Conservation (phyloP, 768 basidiomycete genomes). For the Mycena kentingensis region DNA sequence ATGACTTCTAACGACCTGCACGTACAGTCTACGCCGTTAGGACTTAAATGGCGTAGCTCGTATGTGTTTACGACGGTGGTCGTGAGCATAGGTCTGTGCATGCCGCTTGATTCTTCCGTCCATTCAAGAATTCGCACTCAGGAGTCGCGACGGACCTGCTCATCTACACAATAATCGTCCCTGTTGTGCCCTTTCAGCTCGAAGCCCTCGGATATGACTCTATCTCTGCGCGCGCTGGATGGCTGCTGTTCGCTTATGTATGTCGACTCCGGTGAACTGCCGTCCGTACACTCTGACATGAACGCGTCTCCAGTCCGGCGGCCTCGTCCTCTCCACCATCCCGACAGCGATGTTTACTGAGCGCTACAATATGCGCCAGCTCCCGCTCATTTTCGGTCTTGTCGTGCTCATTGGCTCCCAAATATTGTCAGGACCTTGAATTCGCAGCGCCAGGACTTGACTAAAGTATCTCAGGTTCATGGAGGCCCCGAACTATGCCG, state of each 20-base stretch:
- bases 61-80: slow-evolving; percentile 56
- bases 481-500: slow-evolving; percentile 56
- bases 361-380: slow-evolving; percentile 44
- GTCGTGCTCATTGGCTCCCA: slow-evolving; percentile 54
- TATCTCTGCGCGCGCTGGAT: slow-evolving; percentile 56
- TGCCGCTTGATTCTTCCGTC: neutral
- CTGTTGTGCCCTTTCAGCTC: slow-evolving; percentile 65
- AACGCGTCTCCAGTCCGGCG: slow-evolving; percentile 46
- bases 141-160: slow-evolving; percentile 53
- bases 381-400: slow-evolving; percentile 54
- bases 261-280: slow-evolving; percentile 22
- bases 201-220: slow-evolving; percentile 46
- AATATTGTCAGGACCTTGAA: too few species aligned
- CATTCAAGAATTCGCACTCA: slow-evolving; percentile 18
- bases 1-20: too few species aligned
- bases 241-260: slow-evolving; percentile 63
- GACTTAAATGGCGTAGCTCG: slow-evolving; percentile 59
- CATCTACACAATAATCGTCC: slow-evolving; percentile 64
- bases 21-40: slow-evolving; percentile 35
- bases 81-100: slow-evolving; percentile 51
- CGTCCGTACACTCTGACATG: slow-evolving; percentile 4
- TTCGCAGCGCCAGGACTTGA: too few species aligned
- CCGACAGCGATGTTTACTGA: slow-evolving; percentile 61
- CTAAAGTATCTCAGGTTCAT: too few species aligned
- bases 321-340: slow-evolving; percentile 57